Percentiles rank a stretch among this genome's conserved stretches.
These are phyloP conservation scores for Diophrys appendiculata DNA, from an alignment of 73 alveolate species.

Conservation along the genomic window DNA sequence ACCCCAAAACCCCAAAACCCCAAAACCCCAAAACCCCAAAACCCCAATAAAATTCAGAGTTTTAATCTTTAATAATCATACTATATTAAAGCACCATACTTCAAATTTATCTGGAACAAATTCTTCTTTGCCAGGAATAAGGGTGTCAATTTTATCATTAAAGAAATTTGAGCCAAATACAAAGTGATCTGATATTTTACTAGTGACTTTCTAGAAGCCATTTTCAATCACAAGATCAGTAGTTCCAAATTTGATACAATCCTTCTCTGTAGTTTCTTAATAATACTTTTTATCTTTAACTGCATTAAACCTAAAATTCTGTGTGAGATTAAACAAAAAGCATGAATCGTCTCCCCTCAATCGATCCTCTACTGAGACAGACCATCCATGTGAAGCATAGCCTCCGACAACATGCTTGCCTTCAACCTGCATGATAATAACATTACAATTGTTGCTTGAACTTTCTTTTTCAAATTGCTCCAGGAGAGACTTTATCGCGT, in stretches of 20 bases:
- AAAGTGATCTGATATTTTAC: constrained; percentile 23
- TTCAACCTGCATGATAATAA: constrained; percentile 37
- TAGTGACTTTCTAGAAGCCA: constrained; percentile 26
- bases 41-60: too few relatives aligned
- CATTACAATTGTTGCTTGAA: constrained; percentile 31
- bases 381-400: constrained; percentile 68
- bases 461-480: constrained; percentile 53
- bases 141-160: constrained; percentile 27
- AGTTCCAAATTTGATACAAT: constrained; percentile 42
- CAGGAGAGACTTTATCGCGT: constrained; percentile 38
- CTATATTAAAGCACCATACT: constrained; percentile 38
- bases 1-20: too few relatives aligned
- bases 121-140: constrained; percentile 32
- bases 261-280: constrained; percentile 30
- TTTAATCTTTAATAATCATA: too few relatives aligned
- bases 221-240: constrained; percentile 36
- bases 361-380: constrained; percentile 27
- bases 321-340: constrained; percentile 49
- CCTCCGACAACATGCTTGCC: constrained; percentile 53
- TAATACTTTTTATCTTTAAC: constrained; percentile 33
- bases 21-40: too few relatives aligned
- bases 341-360: constrained; percentile 47
- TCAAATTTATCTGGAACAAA: constrained; percentile 47
- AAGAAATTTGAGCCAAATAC: constrained; percentile 43
- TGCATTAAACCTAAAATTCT: constrained; percentile 45